Conservation (phyloP, 139 green algal genomes). For the Coelastrella sp. region DNA sequence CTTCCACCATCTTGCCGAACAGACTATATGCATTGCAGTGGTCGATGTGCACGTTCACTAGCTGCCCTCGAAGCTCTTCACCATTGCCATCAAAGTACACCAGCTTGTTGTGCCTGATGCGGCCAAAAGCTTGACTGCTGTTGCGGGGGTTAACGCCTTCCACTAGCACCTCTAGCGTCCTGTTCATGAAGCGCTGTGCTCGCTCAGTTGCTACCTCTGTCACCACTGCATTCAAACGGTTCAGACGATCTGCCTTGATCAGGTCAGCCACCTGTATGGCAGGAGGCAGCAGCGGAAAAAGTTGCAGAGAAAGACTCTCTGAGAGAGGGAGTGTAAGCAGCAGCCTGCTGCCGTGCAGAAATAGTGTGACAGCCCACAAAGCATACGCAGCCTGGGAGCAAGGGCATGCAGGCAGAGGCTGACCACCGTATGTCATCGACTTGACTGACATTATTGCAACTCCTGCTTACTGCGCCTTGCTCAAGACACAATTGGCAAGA, state of each 20-base stretch:
- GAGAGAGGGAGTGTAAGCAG: no score
- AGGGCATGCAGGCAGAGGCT: no score
- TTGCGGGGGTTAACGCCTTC: slow-evolving; percentile 89
- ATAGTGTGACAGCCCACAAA: no score
- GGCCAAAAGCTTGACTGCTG: slow-evolving; percentile 81
- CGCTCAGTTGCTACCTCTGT: slow-evolving; percentile 88
- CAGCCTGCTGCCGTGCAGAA: no score
- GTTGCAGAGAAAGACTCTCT: no score
- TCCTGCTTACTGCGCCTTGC: no score
- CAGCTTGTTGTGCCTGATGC: slow-evolving; percentile 94
- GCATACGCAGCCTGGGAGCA: no score
- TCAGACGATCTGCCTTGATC: slow-evolving; percentile 95
- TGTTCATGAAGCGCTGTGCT: slow-evolving; percentile 86
- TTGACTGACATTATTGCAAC: no score
- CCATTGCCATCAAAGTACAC: slow-evolving; percentile 91
- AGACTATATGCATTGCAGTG: slow-evolving; percentile 84
- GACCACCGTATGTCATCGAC: no score
- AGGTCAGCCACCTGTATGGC: slow-evolving; percentile 76
- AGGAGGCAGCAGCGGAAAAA: neutral
- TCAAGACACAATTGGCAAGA: no score
- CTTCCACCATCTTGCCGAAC: slow-evolving; percentile 69
- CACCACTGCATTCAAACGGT: slow-evolving; percentile 93
- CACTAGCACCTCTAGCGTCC: slow-evolving; percentile 88
- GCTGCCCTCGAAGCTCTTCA: slow-evolving; percentile 71
- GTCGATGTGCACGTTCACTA: slow-evolving; percentile 81